These are phyloP conservation scores for Trematosphaeria pertusa DNA, from an alignment of 2,329 filamentous ascomycete species.

Conservation along the genomic window DNA sequence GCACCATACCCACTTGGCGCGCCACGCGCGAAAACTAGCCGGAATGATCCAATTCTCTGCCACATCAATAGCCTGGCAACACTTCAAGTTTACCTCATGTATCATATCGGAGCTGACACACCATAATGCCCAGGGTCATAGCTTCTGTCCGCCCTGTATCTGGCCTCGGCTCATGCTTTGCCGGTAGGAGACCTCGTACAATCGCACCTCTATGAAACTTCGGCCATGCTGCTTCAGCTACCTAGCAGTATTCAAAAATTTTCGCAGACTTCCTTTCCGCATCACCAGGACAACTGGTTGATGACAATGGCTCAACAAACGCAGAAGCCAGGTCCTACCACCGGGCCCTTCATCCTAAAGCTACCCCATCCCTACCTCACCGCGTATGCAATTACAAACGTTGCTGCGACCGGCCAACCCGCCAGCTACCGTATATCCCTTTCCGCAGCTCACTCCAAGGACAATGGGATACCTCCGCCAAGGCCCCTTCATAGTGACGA, in stretches of 20 bases:
- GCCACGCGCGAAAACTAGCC: constrained; percentile 20
- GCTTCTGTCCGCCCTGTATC: constrained; percentile 11
- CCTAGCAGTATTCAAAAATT: constrained; percentile 11
- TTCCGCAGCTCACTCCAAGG: constrained; percentile 23
- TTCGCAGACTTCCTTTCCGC: constrained; percentile 5
- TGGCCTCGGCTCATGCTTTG: constrained; percentile 36
- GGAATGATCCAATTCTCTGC: constrained; percentile 9
- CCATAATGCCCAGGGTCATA: constrained; percentile 24
- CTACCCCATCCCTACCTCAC: constrained; percentile 49
- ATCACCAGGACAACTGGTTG: constrained; percentile 5
- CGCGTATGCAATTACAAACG: constrained; percentile 37
- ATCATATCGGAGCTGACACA: constrained; percentile 32
- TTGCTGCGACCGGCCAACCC: constrained; percentile 27
- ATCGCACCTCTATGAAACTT: constrained; percentile 17
- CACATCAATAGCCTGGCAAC: constrained; percentile 1
- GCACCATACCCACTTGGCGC: constrained; percentile 33
- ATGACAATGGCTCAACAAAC: constrained; percentile 28
- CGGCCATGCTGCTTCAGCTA: constrained; percentile 10
- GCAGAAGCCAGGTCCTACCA: constrained; percentile 12
- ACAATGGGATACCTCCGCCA: constrained; percentile 31
- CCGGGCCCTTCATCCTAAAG: constrained; percentile 39
- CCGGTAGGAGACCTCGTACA: too few relatives aligned
- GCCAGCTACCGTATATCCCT: constrained; percentile 28
- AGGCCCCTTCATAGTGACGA: constrained; percentile 34
- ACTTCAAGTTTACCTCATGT: constrained; percentile 12